Conservation (phyloP, 225 moss, liverwort and hornwort species). For the Neckera pumila region DNA sequence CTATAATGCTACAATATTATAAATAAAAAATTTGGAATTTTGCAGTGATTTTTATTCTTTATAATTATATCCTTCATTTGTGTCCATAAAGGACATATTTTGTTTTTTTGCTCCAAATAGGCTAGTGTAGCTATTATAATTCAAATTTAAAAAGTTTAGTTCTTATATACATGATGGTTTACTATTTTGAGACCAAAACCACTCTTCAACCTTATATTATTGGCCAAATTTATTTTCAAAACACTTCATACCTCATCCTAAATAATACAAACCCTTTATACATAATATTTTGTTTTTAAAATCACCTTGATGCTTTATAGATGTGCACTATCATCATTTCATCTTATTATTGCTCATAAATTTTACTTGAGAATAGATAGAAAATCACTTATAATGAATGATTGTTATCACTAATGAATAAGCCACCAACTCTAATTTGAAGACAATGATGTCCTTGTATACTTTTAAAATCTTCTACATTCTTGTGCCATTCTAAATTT, state of each 20-base stretch:
- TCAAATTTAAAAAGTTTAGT: too few species aligned
- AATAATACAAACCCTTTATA: neutral
- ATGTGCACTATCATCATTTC: neutral
- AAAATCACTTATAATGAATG: neutral
- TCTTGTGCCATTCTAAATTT: accelerated
- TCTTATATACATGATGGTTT: accelerated
- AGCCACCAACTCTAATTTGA: neutral
- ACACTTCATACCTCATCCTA: neutral
- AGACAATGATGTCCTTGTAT: neutral
- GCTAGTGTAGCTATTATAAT: neutral
- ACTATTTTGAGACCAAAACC: neutral
- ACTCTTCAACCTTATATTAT: neutral
- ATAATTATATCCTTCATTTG: neutral
- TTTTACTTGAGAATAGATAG: accelerated
- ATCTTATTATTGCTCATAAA: neutral
- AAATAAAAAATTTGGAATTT: accelerated
- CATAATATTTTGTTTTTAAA: neutral
- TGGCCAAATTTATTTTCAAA: neutral
- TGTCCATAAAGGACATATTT: neutral
- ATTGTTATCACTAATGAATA: too few species aligned
- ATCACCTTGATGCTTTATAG: neutral
- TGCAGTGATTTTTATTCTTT: neutral
- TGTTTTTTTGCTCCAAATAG: neutral
- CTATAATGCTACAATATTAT: neutral
- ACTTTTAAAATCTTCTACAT: too few species aligned